Conservation (phyloP, 768 basidiomycete species). For the Rhizopogon salebrosus region DNA sequence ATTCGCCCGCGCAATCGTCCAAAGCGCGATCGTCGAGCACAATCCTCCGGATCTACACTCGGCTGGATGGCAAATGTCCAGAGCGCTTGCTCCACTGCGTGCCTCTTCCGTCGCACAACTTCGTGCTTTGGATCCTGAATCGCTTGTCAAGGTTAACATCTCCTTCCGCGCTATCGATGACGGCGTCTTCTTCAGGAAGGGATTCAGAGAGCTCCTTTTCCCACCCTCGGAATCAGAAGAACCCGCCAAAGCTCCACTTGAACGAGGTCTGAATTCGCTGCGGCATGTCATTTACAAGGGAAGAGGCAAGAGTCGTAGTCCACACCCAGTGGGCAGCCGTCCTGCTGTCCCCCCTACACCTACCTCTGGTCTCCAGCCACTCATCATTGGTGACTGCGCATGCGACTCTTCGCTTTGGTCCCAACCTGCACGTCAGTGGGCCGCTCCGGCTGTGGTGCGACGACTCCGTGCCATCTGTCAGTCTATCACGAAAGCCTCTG, state of each 20-base stretch:
- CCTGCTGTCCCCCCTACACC: neutral
- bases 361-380: slow-evolving; percentile 44
- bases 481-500: slow-evolving; percentile 55
- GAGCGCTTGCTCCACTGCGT: slow-evolving; percentile 52
- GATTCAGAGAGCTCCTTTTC: slow-evolving; percentile 48
- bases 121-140: slow-evolving; percentile 51
- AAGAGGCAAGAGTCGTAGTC: slow-evolving; percentile 22
- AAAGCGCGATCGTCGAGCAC: slow-evolving; percentile 62
- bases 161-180: slow-evolving; percentile 60
- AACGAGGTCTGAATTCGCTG: slow-evolving; percentile 13
- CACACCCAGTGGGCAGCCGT: slow-evolving; percentile 18
- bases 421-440: slow-evolving; percentile 56
- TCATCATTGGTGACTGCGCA: slow-evolving; percentile 72
- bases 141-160: slow-evolving; percentile 48
- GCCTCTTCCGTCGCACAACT: slow-evolving; percentile 57
- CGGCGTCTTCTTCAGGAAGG: slow-evolving; percentile 58
- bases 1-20: slow-evolving; percentile 73
- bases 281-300: slow-evolving; percentile 21
- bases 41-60: slow-evolving; percentile 53
- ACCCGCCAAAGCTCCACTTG: slow-evolving; percentile 4
- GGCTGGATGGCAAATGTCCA: slow-evolving; percentile 65
- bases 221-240: slow-evolving; percentile 24
- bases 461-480: slow-evolving; percentile 73
- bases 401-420: slow-evolving; percentile 65
- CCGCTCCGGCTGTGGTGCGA: slow-evolving; percentile 52